Percentiles rank a stretch among this genome's conserved stretches.
These are phyloP conservation scores for Stylosanthes scabra DNA, from an alignment of 331 rosid species.

Conservation along the genomic window DNA sequence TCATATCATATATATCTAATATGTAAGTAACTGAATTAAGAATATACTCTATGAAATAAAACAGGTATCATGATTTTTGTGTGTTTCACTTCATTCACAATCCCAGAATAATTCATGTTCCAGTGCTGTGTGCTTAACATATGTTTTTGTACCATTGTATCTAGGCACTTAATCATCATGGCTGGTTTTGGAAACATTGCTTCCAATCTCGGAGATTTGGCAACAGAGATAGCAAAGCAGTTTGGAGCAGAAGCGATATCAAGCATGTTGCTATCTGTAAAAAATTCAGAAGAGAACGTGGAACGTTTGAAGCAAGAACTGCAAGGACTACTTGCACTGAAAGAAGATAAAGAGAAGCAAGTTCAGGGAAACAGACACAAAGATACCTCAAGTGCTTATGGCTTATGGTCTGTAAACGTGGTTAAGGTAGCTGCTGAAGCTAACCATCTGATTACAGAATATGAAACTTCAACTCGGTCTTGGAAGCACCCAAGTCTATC, in stretches of 20 bases:
- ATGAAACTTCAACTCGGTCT: background rate
- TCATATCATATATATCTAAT: background rate
- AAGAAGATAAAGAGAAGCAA: conserved; percentile 29
- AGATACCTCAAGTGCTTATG: conserved; percentile 31
- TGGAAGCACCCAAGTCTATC: background rate
- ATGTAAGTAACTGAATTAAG: background rate
- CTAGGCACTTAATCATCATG: conserved; percentile 26
- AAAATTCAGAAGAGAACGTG: background rate
- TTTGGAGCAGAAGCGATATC: background rate
- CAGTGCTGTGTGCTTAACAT: background rate
- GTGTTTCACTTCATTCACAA: background rate
- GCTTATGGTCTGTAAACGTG: conserved; percentile 30
- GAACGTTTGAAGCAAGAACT: background rate
- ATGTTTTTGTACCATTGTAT: background rate
- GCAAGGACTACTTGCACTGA: conserved; percentile 19
- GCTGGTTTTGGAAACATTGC: conserved; percentile 14
- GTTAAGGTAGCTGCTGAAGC: conserved; percentile 11
- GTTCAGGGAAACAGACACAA: conserved; percentile 32
- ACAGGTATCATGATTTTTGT: background rate
- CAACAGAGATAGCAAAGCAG: conserved; percentile 11
- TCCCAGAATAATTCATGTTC: background rate
- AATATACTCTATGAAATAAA: background rate
- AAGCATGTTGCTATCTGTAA: background rate
- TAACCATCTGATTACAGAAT: background rate
- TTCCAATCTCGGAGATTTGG: conserved; percentile 21